These are phyloP conservation scores for Chrysoporthe puriensis DNA, from an alignment of 2,329 filamentous ascomycete species.

Conservation along the genomic window DNA sequence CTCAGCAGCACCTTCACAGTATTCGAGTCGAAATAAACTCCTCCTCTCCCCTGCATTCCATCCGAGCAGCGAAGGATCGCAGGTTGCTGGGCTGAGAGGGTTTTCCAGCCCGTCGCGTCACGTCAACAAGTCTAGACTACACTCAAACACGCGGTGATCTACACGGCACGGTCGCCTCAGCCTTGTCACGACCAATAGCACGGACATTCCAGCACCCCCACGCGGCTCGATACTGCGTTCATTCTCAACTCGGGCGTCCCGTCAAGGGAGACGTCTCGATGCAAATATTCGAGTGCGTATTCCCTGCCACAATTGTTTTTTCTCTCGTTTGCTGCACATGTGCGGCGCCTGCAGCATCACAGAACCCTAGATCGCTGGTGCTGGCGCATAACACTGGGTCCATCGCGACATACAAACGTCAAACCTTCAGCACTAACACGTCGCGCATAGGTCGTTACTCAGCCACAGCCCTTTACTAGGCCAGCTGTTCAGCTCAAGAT, in stretches of 20 bases:
- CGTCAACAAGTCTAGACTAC: slow-evolving; percentile 5
- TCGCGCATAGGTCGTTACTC: slow-evolving; percentile 19
- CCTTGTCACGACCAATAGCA: neutral
- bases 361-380: neutral
- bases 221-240: neutral
- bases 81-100: neutral
- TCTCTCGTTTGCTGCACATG: neutral
- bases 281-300: slow-evolving; percentile 25
- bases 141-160: neutral
- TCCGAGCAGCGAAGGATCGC: neutral
- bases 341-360: neutral
- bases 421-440: slow-evolving; percentile 13
- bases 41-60: neutral
- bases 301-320: neutral
- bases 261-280: slow-evolving; percentile 13
- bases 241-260: neutral
- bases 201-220: neutral
- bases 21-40: neutral
- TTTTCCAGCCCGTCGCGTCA: slow-evolving; percentile 5
- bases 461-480: slow-evolving; percentile 23
- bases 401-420: neutral
- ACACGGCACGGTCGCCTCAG: neutral
- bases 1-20: neutral
- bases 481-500: slow-evolving; percentile 23
- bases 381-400: neutral